Base-by-base conservation (phyloP, 169 alveolate genomes). In the Eimeria sp. region DNA sequence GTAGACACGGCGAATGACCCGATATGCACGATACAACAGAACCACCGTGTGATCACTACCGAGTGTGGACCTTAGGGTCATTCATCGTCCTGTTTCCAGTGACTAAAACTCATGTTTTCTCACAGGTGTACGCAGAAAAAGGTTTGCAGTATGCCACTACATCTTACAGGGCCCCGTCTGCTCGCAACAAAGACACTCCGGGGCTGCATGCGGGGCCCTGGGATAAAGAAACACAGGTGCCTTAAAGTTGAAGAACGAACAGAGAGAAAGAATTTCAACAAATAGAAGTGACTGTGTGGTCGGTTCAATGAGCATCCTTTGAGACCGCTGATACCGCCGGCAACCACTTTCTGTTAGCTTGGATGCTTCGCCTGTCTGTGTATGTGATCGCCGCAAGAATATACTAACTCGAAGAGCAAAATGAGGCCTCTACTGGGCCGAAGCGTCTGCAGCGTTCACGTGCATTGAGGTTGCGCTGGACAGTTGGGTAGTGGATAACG, bases 151-250 rank as follows among this genome's bases (percentile, higher is more conserved):
- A n/a, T 78, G 88, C 46, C 68, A 49, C 46, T 78, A 40, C 68
- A 54, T 49, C 46, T 78, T 52, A 54, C 66, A 78, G 66, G 46
- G 88, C 88, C 68, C 88, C 88, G 25, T n/a, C 68, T 78, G 88
- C 88, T 78, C 88, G 88, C 66, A 78, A 68, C 62, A n/a, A 76
- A 54, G 62, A 52, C 71, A 78, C 68, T 13, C 14, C 68, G 62
- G 88, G 62, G 4, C 88, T 78, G 88, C 68, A 52, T 78, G 88
- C 88, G 46, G 88, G 56, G 40, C 83, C 6, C 16, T 74, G 83
- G 40, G 83, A 4, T 40, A 74, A 40, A 74, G 83, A 74, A 74
- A 6, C 30, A 40, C 25, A 0, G 40, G 83, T 13, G 16, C 40
- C 30, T 4, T 11, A 74, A 40, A 74, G 58, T 40, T 37, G 33